Evolutionary conservation across 2,329 filamentous ascomycete genomes (phyloP), one percentile per base, ranked within the genome.

Genomic region (Thielaviopsis ethacetica): DNA sequence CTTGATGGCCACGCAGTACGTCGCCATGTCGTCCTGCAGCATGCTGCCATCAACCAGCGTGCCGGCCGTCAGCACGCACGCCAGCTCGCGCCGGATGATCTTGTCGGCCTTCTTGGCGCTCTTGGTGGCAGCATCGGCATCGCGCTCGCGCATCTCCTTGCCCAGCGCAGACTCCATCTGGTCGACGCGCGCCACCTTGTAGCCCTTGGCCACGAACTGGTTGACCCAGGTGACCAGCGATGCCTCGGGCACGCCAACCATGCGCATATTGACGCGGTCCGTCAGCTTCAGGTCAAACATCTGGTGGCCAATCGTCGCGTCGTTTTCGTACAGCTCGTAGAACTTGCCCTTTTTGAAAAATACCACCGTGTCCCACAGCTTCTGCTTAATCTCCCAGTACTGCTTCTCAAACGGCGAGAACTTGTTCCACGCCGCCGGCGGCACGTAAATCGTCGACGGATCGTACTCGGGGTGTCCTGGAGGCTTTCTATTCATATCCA

Each of bases 311-410:
- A 97, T 85, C 0, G 91, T 95, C 5, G 93, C 93, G 71, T 98
- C 93, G 62, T 96, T 95, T 69, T 98, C 93, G 67, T 97, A 98
- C 0, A 98, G 78, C 69, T 98, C 93, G 68, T 96, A 98, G 71
- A 98, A 98, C 67, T 98, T 98, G 67, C 93, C 93, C 76, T 98
- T 98, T 72, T 97, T 98, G 83, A 98, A 98, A 72, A 98, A 98
- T 17, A 98, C 91, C 53, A 98, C 85, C 0, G 91, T 96, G 64
- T 96, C 90, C 87, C 88, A 97, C 64, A 94, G 88, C 65, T 96
- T 96, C 70, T 91, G 87, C 73, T 98, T 98, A 71, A 98, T 97
- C 67, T 95, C 89, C 93, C 93, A 98, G 70, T 98, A 98, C 68
- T 98, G 93, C 70, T 90, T 94, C 71, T 98, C 93, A 64, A 98